Evolutionary conservation across 495 filamentous ascomycete genomes (phyloP).

Genomic region (Neurospora sp.): DNA sequence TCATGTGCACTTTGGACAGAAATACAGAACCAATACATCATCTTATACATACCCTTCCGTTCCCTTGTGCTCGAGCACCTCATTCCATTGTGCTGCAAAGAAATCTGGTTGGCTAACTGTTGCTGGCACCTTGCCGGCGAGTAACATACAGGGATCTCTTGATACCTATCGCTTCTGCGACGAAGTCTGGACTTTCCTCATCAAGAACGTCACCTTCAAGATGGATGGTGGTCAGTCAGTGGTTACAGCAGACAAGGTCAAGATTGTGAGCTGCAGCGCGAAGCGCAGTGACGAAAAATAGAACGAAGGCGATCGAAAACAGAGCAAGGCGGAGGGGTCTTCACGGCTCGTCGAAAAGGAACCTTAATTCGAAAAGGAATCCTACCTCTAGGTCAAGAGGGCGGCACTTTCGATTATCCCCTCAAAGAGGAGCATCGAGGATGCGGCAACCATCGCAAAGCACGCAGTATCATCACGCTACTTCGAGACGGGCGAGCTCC

Average conservation of each 20-base stretch:
- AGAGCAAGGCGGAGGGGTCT: not conserved
- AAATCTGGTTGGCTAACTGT: not conserved
- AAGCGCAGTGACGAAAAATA: conserved; percentile 68
- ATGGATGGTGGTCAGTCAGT: conserved; percentile 64
- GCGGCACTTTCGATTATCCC: not conserved
- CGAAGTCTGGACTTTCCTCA: conserved; percentile 99
- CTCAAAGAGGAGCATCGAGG: not conserved
- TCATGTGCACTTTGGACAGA: not conserved
- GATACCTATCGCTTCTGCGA: conserved; percentile 99
- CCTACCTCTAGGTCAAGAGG: not conserved
- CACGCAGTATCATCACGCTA: not conserved
- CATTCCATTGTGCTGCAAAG: not conserved
- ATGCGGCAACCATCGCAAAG: not conserved
- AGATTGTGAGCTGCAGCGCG: conserved; percentile 93
- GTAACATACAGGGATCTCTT: conserved; percentile 64
- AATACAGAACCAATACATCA: not conserved
- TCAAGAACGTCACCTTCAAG: conserved; percentile 97
- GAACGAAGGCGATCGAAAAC: not conserved
- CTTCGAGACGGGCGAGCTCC: not conserved
- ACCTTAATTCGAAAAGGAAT: not conserved
- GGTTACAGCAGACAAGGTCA: conserved; percentile 65
- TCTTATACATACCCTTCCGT: not conserved
- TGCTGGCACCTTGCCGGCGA: not conserved
- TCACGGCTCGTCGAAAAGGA: not conserved
- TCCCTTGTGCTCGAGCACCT: not conserved